Base-by-base conservation (phyloP, 495 filamentous ascomycete species). In the Aspergillus saccharolyticus region DNA sequence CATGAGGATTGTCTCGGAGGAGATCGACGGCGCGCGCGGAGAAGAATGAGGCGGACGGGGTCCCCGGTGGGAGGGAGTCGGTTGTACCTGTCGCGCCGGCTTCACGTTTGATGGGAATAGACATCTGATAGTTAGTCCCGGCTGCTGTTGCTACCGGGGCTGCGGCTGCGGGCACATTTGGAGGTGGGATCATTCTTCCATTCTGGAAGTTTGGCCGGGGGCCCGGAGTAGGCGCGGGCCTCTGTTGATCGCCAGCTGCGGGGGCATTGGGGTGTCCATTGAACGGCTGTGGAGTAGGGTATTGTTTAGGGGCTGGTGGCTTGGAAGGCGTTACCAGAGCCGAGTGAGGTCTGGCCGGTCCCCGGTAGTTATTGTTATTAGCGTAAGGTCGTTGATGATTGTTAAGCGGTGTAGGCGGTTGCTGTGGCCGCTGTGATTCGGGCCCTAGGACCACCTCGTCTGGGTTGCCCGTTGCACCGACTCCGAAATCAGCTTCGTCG, bases 401-500 rank as follows among this genome's bases (percentile, higher is more conserved):
- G 20, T 66, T 67, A 49, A 64, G 63, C 12, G 67, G 63, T 0
- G 63, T 64, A 14, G 67, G 66, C n/a, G 64, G 70, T 55, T 71
- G 72, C 20, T 66, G 60, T 14, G 57, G 59, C 57, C 55, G 61
- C 28, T 58, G 56, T 7, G 55, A 52, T 22, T 72, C 76, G 44
- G 70, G 56, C 4, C 70, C 74, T 53, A 76, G 62, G 22, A 64
- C 62, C 16, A 88, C 76, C 64, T 88, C 87, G 63, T 89, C 86
- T 6, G 86, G 88, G 53, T 82, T 77, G 19, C 82, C 82, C 16
- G 80, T 80, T 66, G 50, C 74, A 53, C 53, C 83, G 71, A 66
- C 82, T 70, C 69, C 74, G 65, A 91, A 90, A 66, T 91, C 88
- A 21, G 82, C 85, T 71, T 89, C 87, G 63, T 90, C 87, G 63